Conservation (phyloP, 1,139 yeast genomes). For the Nadsonia commutata region DNA sequence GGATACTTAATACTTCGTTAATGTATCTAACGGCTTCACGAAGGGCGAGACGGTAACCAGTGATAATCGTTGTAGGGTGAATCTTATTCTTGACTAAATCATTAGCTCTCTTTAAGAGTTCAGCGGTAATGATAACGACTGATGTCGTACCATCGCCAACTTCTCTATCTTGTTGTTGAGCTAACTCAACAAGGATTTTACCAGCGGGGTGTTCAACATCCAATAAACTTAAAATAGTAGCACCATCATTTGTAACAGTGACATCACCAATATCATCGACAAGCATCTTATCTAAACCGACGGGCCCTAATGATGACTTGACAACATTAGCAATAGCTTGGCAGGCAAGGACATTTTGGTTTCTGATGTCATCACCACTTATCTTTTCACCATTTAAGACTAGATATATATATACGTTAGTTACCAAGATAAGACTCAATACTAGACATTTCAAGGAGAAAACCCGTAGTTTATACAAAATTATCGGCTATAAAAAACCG, state of each 20-base stretch:
- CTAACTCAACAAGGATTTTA: slow-evolving; percentile 87
- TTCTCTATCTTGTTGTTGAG: slow-evolving; percentile 97
- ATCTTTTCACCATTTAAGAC: slow-evolving; percentile 91
- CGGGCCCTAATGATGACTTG: slow-evolving; percentile 94
- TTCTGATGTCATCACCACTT: slow-evolving; percentile 91
- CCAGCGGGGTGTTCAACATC: slow-evolving; percentile 99
- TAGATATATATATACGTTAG: slow-evolving; percentile 10
- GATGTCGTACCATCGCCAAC: slow-evolving; percentile 92
- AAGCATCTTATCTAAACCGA: slow-evolving; percentile 94
- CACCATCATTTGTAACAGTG: slow-evolving; percentile 97
- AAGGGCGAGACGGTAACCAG: slow-evolving; percentile 88
- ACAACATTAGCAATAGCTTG: slow-evolving; percentile 96
- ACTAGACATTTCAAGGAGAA: too few relatives aligned
- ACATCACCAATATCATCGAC: slow-evolving; percentile 99
- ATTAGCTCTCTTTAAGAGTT: slow-evolving; percentile 81
- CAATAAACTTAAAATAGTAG: slow-evolving; percentile 76
- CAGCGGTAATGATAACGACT: slow-evolving; percentile 93
- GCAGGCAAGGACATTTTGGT: slow-evolving; percentile 92
- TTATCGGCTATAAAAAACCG: too few relatives aligned
- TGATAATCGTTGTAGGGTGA: slow-evolving; percentile 94
- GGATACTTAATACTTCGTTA: slow-evolving; percentile 66
- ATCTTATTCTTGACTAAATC: slow-evolving; percentile 86
- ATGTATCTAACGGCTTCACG: slow-evolving; percentile 86
- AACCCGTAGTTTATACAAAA: too few relatives aligned
- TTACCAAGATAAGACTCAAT: too few relatives aligned